Base-by-base conservation (phyloP, 805 yeast genomes). In the Hanseniaspora pseudoguilliermondii region DNA sequence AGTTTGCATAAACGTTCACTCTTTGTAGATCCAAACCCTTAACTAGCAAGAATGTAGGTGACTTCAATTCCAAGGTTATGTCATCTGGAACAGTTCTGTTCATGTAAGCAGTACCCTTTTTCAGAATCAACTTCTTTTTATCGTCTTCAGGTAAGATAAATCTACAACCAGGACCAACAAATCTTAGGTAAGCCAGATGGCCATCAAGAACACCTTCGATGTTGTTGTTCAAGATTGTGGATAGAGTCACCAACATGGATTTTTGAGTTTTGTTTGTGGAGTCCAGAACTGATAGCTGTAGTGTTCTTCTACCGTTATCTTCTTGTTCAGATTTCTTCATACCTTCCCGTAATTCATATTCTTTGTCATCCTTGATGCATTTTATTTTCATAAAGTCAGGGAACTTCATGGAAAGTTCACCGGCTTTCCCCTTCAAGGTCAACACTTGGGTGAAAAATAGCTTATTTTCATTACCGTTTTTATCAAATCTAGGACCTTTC, bases 161-260 rank as follows among this genome's bases (percentile, higher is more conserved):
- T 71, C 97, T 82, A 77, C 86, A 93, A 68, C 99, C 99, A 13
- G 97, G 91, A 61, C 99, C 99, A 18, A 88, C 95, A 61, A 93
- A 83, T 70, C 82, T 86, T 60, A 93, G 75, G 56, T 90, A 84
- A 27, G 93, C 81, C 59, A 88, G 70, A 67, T 93, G 97, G 15
- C 97, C 97, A 63, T 90, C 97, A 42, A 88, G 81, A 41, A 89
- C 95, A 53, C 99, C 99, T 39, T 79, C 73, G 32, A 91, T 76
- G 61, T 84, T 79, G 71, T 91, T 91, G 63, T 82, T 80, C 49
- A 93, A 67, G 57, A 83, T 74, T 0, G 95, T 77, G 66, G 98
- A 79, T 53, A 84, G 77, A 7, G 97, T 93, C 18, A 98, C 99
- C 97, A 97, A 93, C 79, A 93, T 80, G 20, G 95, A 74, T 60